These are phyloP conservation scores for Pseudogymnoascus verrucosus DNA, from an alignment of 2,329 filamentous ascomycete species.

Conservation along the genomic window DNA sequence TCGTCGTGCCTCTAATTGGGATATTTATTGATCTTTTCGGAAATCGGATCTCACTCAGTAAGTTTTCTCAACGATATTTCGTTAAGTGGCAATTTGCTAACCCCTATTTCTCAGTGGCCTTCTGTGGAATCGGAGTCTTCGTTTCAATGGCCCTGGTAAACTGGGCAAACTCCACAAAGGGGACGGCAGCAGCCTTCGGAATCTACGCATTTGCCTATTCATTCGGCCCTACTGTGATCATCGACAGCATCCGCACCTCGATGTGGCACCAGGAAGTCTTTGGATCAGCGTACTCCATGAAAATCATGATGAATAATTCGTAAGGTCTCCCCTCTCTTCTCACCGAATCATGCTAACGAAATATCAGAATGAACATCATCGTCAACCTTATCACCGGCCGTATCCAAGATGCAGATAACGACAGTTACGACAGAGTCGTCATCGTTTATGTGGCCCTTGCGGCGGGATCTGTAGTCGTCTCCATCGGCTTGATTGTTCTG, in stretches of 20 bases:
- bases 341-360: not conserved
- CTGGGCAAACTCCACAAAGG: constrained; percentile 40
- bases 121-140: constrained; percentile 44
- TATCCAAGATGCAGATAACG: constrained; percentile 49
- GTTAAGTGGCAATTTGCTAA: not conserved
- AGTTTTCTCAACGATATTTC: constrained; percentile 14
- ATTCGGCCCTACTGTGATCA: constrained; percentile 50
- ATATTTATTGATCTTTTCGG: constrained; percentile 49
- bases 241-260: constrained; percentile 51
- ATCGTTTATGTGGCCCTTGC: constrained; percentile 49
- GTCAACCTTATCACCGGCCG: constrained; percentile 48
- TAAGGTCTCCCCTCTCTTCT: constrained; percentile 22
- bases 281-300: constrained; percentile 51
- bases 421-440: constrained; percentile 48
- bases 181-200: constrained; percentile 51
- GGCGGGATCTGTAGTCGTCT: constrained; percentile 40
- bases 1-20: constrained; percentile 48
- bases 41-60: constrained; percentile 40
- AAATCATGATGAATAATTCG: constrained; percentile 54
- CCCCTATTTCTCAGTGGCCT: constrained; percentile 21
- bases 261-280: constrained; percentile 55
- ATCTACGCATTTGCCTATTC: constrained; percentile 49
- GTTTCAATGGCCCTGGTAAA: constrained; percentile 46
- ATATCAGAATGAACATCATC: constrained; percentile 48
- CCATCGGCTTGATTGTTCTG: constrained; percentile 31